These are phyloP conservation scores for Phytophthora citricola DNA, from an alignment of 352 stramenopile genomes.

Conservation along the genomic window DNA sequence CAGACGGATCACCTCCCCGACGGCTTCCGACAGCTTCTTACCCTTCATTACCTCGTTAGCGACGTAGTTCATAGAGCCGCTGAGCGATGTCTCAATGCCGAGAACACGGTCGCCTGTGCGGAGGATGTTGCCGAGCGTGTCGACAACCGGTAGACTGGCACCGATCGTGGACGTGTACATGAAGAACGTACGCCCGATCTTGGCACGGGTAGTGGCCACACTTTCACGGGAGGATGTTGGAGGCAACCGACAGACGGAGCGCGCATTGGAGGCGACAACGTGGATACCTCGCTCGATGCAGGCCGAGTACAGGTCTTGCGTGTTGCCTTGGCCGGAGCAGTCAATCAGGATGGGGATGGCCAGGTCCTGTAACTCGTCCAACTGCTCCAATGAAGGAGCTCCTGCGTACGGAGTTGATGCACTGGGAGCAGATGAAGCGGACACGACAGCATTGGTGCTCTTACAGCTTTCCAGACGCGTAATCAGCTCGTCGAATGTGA, in stretches of 20 bases:
- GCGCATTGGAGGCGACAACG: slow-evolving; percentile 74
- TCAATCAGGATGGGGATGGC: slow-evolving; percentile 76
- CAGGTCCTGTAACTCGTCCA: slow-evolving; percentile 71
- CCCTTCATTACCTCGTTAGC: slow-evolving; percentile 80
- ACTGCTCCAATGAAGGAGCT: slow-evolving; percentile 52
- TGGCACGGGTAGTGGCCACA: slow-evolving; percentile 46
- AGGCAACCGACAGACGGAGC: slow-evolving; percentile 59
- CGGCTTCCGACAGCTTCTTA: slow-evolving; percentile 60
- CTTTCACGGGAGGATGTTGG: slow-evolving; percentile 65
- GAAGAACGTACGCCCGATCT: slow-evolving; percentile 68
- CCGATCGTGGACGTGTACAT: slow-evolving; percentile 86
- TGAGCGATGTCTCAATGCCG: slow-evolving; percentile 66
- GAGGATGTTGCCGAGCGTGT: slow-evolving; percentile 80
- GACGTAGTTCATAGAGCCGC: slow-evolving; percentile 78
- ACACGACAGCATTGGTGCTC: slow-evolving; percentile 38
- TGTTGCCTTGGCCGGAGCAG: slow-evolving; percentile 66
- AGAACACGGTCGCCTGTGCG: slow-evolving; percentile 73
- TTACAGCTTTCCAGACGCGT: slow-evolving; percentile 51
- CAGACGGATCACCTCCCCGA: slow-evolving; percentile 52
- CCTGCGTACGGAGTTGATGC: slow-evolving; percentile 37
- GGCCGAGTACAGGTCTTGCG: slow-evolving; percentile 58
- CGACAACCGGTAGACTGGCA: slow-evolving; percentile 72
- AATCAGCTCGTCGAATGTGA: slow-evolving; percentile 57
- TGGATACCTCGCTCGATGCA: slow-evolving; percentile 79
- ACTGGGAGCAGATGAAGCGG: slow-evolving; percentile 13